Base-by-base conservation (phyloP, 331 rosid species). In the Spiraea crenata region DNA sequence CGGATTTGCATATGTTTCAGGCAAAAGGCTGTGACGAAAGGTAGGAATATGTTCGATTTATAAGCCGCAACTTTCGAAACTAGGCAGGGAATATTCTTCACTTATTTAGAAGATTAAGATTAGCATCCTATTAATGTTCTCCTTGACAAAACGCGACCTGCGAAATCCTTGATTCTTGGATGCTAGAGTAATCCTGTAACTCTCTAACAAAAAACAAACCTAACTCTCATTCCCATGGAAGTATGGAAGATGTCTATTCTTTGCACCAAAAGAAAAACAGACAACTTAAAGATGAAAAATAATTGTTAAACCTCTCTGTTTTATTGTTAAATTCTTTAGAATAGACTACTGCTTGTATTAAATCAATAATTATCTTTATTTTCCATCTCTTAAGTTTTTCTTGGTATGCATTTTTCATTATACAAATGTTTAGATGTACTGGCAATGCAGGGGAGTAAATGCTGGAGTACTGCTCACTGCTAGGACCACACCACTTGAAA, bases 391-490 rank as follows among this genome's bases (percentile, higher is more conserved):
- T 1, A 3, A 57, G 11, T 5, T 19, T 42, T 41, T 19, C 25
- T 9, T 34, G 5, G 9, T 9, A 57, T 3, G 8, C 47, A 63
- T n/a, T 42, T 42, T 34, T 25, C 31, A 25, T 25, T 25, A 2
- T 25, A 25, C 31, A 25, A 25, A 25, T 25, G 31, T 38, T 19
- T 25, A 52, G 59, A 60, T 61, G 69, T 64, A 41, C 47, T 70
- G 76, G 70, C 67, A 19, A 59, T 48, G 73, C 68, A 42, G 44
- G 67, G 74, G 14, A 69, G 71, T 71, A 70, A 74, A 69, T 61
- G 46, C 68, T 31, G 64, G 50, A 57, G 31, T 25, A 25, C 31
- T 25, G 31, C 31, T 25, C 2, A 25, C 17, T 54, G 44, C 49
- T 54, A 59, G 82, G 83, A 54, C 40, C 17, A 63, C 77, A 67